Percentiles rank a stretch among this genome's conserved stretches.
phyloP scores from a whole-genome alignment of 2,329 filamentous ascomycete species.

The Xylaria sp. region DNA sequence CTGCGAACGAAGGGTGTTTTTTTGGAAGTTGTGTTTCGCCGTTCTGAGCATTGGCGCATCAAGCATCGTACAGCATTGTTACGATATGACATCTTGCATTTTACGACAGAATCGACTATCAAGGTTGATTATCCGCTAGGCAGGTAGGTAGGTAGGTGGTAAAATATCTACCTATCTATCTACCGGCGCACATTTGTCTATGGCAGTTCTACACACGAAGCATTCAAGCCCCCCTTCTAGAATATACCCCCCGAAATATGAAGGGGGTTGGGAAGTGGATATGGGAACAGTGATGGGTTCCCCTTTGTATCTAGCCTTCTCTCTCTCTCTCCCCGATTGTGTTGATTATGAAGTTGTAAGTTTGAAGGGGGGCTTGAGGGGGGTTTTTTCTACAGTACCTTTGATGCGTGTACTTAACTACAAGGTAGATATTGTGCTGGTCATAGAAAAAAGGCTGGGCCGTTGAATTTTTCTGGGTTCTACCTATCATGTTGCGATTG shows the following conservation, averaged over 20 bases:
- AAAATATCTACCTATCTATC: background rate
- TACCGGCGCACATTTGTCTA: background rate
- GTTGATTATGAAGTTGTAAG: too few relatives aligned
- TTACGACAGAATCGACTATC: background rate
- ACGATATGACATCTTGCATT: background rate
- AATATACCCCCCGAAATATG: background rate
- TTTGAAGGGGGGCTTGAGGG: too few relatives aligned
- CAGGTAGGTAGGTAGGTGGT: background rate
- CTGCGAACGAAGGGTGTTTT: background rate
- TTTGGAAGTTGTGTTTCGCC: background rate
- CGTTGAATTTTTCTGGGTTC: too few relatives aligned
- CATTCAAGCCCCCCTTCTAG: background rate
- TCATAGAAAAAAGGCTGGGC: too few relatives aligned
- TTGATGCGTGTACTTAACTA: too few relatives aligned
- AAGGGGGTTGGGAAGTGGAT: too few relatives aligned
- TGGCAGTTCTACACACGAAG: background rate
- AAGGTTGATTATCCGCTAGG: background rate
- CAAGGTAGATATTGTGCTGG: too few relatives aligned
- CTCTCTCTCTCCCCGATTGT: too few relatives aligned
- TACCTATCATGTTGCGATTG: background rate
- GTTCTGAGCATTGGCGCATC: background rate
- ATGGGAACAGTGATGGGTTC: too few relatives aligned
- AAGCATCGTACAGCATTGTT: background rate
- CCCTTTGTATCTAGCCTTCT: too few relatives aligned
- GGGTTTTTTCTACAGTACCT: too few relatives aligned